Conservation (phyloP, 345 rosid genomes). For the Kernera saxatilis region DNA sequence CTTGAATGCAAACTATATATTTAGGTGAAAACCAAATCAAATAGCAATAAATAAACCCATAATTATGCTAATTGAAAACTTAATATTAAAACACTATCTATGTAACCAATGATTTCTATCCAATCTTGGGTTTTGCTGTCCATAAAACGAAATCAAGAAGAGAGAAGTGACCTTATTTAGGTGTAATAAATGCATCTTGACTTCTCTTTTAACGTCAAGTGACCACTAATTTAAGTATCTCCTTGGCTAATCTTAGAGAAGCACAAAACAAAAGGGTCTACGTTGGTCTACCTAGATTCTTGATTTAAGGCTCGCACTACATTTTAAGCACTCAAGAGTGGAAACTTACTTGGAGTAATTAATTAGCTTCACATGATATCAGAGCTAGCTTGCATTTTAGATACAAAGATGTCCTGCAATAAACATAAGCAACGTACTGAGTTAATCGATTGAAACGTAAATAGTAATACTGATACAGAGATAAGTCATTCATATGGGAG, state of each 20-base stretch:
- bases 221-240: not conserved
- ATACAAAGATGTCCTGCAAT: slow-evolving; percentile 9
- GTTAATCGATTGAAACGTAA: not conserved
- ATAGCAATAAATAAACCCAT: not conserved
- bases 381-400: not conserved
- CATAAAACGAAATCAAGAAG: not conserved
- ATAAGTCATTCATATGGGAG: slow-evolving; percentile 15
- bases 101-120: not conserved
- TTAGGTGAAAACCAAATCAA: slow-evolving; percentile 25
- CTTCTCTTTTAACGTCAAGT: slow-evolving; percentile 18
- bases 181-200: slow-evolving; percentile 17
- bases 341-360: not conserved
- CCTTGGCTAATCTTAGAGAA: slow-evolving; percentile 7
- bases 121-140: slow-evolving; percentile 3
- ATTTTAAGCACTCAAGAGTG: not conserved
- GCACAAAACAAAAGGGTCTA: slow-evolving; percentile 18
- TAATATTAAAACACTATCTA: not conserved
- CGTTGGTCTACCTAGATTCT: slow-evolving; percentile 26
- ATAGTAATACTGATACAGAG: slow-evolving; percentile 10
- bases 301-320: not conserved
- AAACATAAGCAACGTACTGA: slow-evolving; percentile 5
- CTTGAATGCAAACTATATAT: slow-evolving; percentile 20
- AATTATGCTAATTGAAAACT: not conserved
- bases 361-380: slow-evolving; percentile 4
- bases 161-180: not conserved